phyloP scores from a whole-genome alignment of 495 filamentous ascomycete genomes.

The Venustampulla echinocandica region DNA sequence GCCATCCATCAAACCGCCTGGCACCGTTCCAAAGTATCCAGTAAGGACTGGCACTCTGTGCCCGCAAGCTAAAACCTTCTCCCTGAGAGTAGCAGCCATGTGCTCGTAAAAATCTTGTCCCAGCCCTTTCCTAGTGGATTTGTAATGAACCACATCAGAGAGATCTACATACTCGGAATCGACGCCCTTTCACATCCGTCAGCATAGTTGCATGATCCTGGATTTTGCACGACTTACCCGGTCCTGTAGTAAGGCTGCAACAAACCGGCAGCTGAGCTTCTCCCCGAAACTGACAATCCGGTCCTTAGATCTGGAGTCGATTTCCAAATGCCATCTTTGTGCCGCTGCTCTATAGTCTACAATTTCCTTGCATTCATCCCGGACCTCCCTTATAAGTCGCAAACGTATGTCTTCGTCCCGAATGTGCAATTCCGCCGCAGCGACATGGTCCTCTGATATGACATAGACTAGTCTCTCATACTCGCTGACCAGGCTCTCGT shows the following conservation, averaged over 20 bases:
- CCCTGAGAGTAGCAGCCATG: conserved; percentile 53
- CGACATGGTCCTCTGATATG: conserved; percentile 64
- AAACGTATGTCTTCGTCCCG: conserved; percentile 49
- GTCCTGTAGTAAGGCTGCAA: conserved; percentile 74
- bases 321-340: conserved; percentile 53
- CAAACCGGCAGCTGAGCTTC: conserved; percentile 82
- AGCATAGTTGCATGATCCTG: conserved; percentile 6
- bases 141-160: conserved; percentile 60
- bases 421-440: conserved; percentile 55
- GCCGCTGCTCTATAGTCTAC: conserved; percentile 46
- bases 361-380: conserved; percentile 59
- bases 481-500: conserved; percentile 54
- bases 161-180: conserved; percentile 83
- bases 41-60: conserved; percentile 69
- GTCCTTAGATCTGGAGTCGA: conserved; percentile 76
- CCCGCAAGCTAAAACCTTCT: conserved; percentile 60
- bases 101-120: conserved; percentile 73
- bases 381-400: conserved; percentile 51
- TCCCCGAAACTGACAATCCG: conserved; percentile 88
- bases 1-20: conserved; percentile 66
- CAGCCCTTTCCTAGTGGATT: conserved; percentile 51
- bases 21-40: conserved; percentile 83
- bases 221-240: conserved; percentile 26
- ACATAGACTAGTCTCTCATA: conserved; percentile 65
- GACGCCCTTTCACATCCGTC: conserved; percentile 41